Conservation (phyloP, 805 yeast species). For the Clavispora asparagi region DNA sequence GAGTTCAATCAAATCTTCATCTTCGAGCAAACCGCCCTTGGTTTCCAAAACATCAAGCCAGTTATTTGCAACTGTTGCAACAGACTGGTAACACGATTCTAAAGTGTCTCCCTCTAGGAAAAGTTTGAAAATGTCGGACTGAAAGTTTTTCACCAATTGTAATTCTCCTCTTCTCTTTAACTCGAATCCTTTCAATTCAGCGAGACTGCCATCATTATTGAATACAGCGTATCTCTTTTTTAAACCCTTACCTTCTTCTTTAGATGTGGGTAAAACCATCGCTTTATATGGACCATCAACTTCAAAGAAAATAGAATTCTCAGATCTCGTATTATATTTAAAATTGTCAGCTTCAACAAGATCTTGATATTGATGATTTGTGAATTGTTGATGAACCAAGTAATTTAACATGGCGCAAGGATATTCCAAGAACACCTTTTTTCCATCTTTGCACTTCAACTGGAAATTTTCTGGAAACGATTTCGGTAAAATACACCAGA, state of each 20-base stretch:
- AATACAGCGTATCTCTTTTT: constrained; percentile 97
- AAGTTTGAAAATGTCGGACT: constrained; percentile 86
- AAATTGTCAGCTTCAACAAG: constrained; percentile 63
- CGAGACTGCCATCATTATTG: constrained; percentile 87
- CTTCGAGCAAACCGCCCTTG: constrained; percentile 81
- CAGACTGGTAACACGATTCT: constrained; percentile 79
- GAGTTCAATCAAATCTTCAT: constrained; percentile 87
- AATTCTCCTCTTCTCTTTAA: constrained; percentile 95
- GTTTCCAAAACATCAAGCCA: constrained; percentile 94
- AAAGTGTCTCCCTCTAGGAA: constrained; percentile 81
- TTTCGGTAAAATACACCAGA: constrained; percentile 95
- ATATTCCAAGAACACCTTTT: constrained; percentile 71
- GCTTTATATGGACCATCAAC: constrained; percentile 99
- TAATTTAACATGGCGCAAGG: constrained; percentile 97
- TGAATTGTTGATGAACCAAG: constrained; percentile 82
- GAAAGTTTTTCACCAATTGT: constrained; percentile 89
- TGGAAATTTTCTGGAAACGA: constrained; percentile 88
- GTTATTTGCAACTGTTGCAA: constrained; percentile 87
- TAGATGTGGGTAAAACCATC: constrained; percentile 94
- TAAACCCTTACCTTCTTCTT: constrained; percentile 95
- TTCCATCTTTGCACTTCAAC: constrained; percentile 71
- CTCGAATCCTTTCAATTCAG: constrained; percentile 96
- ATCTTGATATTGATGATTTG: constrained; percentile 92
- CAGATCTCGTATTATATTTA: constrained; percentile 73
- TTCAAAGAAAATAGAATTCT: constrained; percentile 93